A percentile compares a stretch with the other conserved stretches of the same genome.
Conservation (phyloP, 352 stramenopile genomes). For the Globisporangium megalacanthum region DNA sequence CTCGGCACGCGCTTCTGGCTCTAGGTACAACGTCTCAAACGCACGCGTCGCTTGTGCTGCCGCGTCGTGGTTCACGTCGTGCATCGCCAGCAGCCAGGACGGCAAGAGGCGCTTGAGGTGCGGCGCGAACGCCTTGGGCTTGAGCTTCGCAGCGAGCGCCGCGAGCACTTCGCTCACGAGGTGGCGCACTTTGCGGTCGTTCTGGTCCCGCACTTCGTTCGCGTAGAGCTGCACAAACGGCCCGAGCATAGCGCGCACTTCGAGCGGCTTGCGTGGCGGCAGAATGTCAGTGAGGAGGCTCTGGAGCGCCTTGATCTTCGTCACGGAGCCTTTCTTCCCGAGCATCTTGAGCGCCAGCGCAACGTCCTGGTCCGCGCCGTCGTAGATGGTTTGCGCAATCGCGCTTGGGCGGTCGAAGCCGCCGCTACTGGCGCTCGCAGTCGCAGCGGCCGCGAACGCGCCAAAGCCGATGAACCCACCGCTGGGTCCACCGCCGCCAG, state of each 20-base stretch:
- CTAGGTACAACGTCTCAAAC: slow-evolving; percentile 48
- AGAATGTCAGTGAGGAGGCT: slow-evolving; percentile 53
- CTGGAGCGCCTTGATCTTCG: slow-evolving; percentile 79
- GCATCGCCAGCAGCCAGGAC: slow-evolving; percentile 79
- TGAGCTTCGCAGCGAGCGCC: slow-evolving; percentile 26
- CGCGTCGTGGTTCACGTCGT: slow-evolving; percentile 62
- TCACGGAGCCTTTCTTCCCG: slow-evolving; percentile 75
- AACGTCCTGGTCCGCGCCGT: slow-evolving; percentile 74
- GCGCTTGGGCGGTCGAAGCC: slow-evolving; percentile 3
- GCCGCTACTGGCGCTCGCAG: slow-evolving; percentile 11
- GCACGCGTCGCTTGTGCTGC: slow-evolving; percentile 39
- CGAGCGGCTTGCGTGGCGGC: slow-evolving; percentile 44
- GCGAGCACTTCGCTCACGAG: slow-evolving; percentile 68
- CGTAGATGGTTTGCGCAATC: slow-evolving; percentile 56
- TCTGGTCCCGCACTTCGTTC: slow-evolving; percentile 78
- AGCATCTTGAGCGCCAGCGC: slow-evolving; percentile 80
- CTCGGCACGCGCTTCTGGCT: slow-evolving; percentile 19
- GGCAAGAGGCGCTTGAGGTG: slow-evolving; percentile 69
- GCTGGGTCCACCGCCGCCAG: slow-evolving; percentile 3
- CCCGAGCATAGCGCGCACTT: slow-evolving; percentile 65
- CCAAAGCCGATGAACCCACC: slow-evolving; percentile 67
- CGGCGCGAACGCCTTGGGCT: slow-evolving; percentile 66
- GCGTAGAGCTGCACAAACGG: slow-evolving; percentile 77
- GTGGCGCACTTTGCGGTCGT: slow-evolving; percentile 77
- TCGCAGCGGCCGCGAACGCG: slow-evolving; percentile 39